Base-by-base conservation (phyloP, 1,139 yeast genomes). In the Candida tunisiensis region DNA sequence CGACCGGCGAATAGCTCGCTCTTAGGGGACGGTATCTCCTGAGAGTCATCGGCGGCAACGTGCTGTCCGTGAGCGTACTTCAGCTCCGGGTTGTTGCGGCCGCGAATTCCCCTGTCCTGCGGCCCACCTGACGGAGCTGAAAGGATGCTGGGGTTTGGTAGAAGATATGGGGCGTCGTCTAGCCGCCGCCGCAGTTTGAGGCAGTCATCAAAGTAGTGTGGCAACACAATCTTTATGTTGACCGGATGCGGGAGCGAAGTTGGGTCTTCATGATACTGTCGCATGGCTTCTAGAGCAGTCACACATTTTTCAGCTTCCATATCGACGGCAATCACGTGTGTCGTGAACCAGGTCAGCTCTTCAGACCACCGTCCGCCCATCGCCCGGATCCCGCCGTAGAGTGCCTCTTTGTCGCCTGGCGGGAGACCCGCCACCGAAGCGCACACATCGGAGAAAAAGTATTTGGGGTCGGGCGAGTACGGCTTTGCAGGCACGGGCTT, bases 291-390 rank as follows among this genome's bases (percentile, higher is more conserved):
- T 11, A 55, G 48, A 12, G 54, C 56, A 2, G 61, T 32, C 23
- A 34, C 37, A 25, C 53, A 47, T 29, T 41, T 46, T 2, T 39
- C 53, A 35, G 74, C 74, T 19, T 65, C 52, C 16, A 63, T 45
- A 37, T 67, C 69, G 7, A 52, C 43, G 0, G 92, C 66, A 10
- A 85, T 56, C 27, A 82, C 59, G 55, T 85, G 95, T 0, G 95
- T 80, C 2, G 92, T 78, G 35, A 64, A 64, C 29, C 65, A 63
- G 7, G 80, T 70, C 19, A 83, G 39, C n/a, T 62, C 60, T 31
- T 73, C 74, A 30, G 69, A 53, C 42, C 59, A 73, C 26, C 64
- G 67, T 1, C 94, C 95, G 1, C 93, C 95, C 37, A 78, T 60
- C 0, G 79, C 74, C 18, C 65, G 49, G 0, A 77, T 72, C 0